phyloP scores from a whole-genome alignment of 257 asterid genomes.

The Oldenlandia corymbosa region DNA sequence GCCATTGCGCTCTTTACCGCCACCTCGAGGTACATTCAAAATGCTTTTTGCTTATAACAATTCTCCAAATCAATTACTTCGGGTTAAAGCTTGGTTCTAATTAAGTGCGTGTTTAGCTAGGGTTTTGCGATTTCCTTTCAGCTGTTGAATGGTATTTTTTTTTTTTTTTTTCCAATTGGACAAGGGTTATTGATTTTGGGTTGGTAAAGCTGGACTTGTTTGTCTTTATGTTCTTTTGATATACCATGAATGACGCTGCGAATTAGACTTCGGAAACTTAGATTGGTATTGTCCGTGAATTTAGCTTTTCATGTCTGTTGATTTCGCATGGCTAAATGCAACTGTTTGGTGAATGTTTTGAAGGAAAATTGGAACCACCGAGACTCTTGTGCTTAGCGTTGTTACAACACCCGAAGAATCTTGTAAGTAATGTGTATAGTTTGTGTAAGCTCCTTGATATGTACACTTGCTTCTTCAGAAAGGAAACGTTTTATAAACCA shows the following conservation, averaged over 20 bases:
- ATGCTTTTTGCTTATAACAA: not conserved
- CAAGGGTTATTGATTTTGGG: not conserved
- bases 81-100: not conserved
- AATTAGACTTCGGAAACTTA: not conserved
- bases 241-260: not conserved
- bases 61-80: not conserved
- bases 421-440: constrained; percentile 42
- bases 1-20: constrained; percentile 37
- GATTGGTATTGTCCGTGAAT: not conserved
- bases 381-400: constrained; percentile 30
- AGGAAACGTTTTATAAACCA: not conserved
- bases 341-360: constrained; percentile 16
- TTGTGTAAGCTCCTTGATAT: not conserved
- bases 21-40: constrained; percentile 29
- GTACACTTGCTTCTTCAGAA: not conserved
- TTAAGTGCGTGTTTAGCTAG: not conserved
- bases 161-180: not conserved
- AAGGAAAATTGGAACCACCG: constrained; percentile 43
- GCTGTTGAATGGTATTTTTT: too few relatives aligned
- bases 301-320: not conserved
- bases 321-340: not conserved
- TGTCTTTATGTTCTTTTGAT: not conserved
- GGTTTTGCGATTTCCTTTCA: not conserved
- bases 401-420: constrained; percentile 46
- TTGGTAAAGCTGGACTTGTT: not conserved